Conservation (phyloP, 2,329 filamentous ascomycete genomes). For the Tolypocladium pustulatum region DNA sequence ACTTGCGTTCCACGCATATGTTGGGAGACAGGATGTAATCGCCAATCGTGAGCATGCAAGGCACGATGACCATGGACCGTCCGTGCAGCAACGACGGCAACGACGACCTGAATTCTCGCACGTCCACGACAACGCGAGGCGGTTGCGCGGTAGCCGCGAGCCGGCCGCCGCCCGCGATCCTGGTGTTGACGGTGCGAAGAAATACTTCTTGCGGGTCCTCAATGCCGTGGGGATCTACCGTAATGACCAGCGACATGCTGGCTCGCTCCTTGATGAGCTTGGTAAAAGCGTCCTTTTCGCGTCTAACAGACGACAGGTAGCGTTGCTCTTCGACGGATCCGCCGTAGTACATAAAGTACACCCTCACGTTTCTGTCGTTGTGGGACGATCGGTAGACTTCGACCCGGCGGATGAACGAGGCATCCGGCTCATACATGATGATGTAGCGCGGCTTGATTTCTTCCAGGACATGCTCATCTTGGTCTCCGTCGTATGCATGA, state of each 20-base stretch:
- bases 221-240: constrained; percentile 54
- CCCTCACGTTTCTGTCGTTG: constrained; percentile 74
- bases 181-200: constrained; percentile 88
- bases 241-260: constrained; percentile 83
- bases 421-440: constrained; percentile 96
- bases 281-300: constrained; percentile 94
- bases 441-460: constrained; percentile 90
- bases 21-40: constrained; percentile 89
- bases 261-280: constrained; percentile 90
- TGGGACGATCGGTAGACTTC: constrained; percentile 96
- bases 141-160: constrained; percentile 75
- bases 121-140: constrained; percentile 86
- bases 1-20: constrained; percentile 93
- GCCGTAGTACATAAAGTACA: constrained; percentile 96
- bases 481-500: constrained; percentile 89
- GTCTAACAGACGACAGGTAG: constrained; percentile 79
- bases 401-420: constrained; percentile 85
- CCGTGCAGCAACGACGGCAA: constrained; percentile 87
- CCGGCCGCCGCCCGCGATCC: constrained; percentile 86
- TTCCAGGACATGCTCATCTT: constrained; percentile 93
- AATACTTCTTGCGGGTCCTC: constrained; percentile 87
- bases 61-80: constrained; percentile 76
- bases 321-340: constrained; percentile 92
- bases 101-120: constrained; percentile 90
- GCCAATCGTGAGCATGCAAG: constrained; percentile 91